Percentiles rank a stretch among this genome's conserved stretches.
Evolutionary conservation across 1,139 yeast species (phyloP).

Genomic region (Hanseniaspora uvarum): DNA sequence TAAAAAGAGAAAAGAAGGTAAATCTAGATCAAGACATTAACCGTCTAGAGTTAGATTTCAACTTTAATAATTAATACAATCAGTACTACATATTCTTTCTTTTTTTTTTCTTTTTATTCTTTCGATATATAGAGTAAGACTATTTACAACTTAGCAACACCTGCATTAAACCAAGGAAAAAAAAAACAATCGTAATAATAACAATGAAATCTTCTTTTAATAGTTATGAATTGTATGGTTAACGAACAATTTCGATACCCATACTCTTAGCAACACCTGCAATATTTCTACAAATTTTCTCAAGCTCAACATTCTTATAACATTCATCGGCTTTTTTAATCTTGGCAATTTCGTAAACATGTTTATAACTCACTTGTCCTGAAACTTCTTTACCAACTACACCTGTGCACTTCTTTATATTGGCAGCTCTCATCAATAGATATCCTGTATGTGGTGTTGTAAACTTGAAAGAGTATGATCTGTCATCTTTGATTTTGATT

Average conservation of each 20-base stretch:
- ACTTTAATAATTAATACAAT: not conserved
- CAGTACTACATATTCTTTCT: not conserved
- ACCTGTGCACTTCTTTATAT: constrained; percentile 51
- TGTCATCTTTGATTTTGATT: constrained; percentile 80
- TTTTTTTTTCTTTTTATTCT: too few relatives aligned
- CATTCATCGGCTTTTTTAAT: constrained; percentile 79
- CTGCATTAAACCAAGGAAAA: not conserved
- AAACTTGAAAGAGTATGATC: constrained; percentile 75
- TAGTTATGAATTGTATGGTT: constrained; percentile 20
- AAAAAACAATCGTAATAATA: too few relatives aligned
- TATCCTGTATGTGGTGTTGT: constrained; percentile 90
- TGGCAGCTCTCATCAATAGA: constrained; percentile 74
- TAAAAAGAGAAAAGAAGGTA: not conserved
- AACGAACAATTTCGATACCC: constrained; percentile 75
- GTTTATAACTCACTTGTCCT: constrained; percentile 75
- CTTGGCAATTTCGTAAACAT: constrained; percentile 88
- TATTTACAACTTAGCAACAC: not conserved
- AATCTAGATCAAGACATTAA: not conserved
- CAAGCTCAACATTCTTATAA: constrained; percentile 60
- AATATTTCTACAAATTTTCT: constrained; percentile 70
- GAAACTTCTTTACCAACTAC: constrained; percentile 26
- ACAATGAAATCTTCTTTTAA: too few relatives aligned
- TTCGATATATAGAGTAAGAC: not conserved
- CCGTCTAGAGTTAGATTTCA: not conserved
- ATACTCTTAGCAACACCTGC: constrained; percentile 79